Percentiles rank a stretch among this genome's conserved stretches.
Conservation (phyloP, 768 basidiomycete genomes). For the Naganishia onofrii region DNA sequence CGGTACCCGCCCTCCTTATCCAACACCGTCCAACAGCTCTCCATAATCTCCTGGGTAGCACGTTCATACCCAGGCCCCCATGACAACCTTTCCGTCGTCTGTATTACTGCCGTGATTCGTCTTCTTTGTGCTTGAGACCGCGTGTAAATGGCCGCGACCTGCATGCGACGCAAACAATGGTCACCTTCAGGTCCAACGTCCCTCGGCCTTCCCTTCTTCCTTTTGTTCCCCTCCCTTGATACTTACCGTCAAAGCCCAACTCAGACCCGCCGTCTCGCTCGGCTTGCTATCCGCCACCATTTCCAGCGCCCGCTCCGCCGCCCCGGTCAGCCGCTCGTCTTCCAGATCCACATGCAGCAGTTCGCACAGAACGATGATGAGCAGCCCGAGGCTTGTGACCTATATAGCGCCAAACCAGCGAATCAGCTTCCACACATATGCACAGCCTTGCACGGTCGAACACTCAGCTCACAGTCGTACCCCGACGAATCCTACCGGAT, state of each 20-base stretch:
- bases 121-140: neutral
- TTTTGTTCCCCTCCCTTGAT: neutral
- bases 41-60: constrained; percentile 20
- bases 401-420: neutral
- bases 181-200: no score
- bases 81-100: constrained; percentile 6
- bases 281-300: constrained; percentile 29
- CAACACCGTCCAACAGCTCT: constrained; percentile 26
- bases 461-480: neutral
- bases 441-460: neutral
- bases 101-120: neutral
- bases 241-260: constrained; percentile 31
- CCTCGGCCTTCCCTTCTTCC: no score
- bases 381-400: constrained; percentile 21
- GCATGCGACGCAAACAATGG: neutral
- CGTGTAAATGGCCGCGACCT: constrained; percentile 30
- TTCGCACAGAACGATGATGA: constrained; percentile 29
- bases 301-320: constrained; percentile 22
- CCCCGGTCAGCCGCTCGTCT: constrained; percentile 14
- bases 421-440: neutral
- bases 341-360: constrained; percentile 27
- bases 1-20: constrained; percentile 26
- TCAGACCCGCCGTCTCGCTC: constrained; percentile 26
- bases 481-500: constrained; percentile 18
- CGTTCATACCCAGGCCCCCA: constrained; percentile 25